Evolutionary conservation across 495 filamentous ascomycete genomes (phyloP).

Genomic region (Terfezia boudieri): DNA sequence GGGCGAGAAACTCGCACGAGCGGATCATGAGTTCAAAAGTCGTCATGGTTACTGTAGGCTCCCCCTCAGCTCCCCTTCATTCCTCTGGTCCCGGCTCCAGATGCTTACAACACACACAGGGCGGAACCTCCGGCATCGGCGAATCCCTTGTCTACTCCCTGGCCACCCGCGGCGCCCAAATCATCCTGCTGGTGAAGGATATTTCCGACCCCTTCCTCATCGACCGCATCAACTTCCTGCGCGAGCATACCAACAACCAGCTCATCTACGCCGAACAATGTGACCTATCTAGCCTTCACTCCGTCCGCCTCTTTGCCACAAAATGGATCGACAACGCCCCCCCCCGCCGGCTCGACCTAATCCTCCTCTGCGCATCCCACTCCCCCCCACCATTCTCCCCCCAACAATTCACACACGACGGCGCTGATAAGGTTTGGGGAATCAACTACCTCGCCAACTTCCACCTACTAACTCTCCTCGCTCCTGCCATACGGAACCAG

Average conservation of each 20-base stretch:
- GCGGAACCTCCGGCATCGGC: conserved; percentile 86
- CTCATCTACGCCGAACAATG: conserved; percentile 90
- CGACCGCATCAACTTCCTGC: conserved; percentile 79
- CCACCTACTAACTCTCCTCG: conserved; percentile 75
- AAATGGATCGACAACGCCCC: conserved; percentile 96
- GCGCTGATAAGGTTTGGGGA: conserved; percentile 73
- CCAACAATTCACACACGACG: conserved; percentile 40
- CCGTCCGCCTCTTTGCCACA: conserved; percentile 83
- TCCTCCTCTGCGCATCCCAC: conserved; percentile 65
- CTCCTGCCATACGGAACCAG: conserved; percentile 68
- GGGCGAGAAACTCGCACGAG: conserved; percentile 53
- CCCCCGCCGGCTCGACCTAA: conserved; percentile 74
- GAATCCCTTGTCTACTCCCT: conserved; percentile 49
- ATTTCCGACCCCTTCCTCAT: conserved; percentile 66
- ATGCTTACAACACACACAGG: conserved; percentile 26
- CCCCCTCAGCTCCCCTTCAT: not conserved
- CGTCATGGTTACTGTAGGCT: conserved; percentile 61
- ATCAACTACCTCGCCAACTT: conserved; percentile 92
- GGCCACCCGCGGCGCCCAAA: conserved; percentile 64
- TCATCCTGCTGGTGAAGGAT: conserved; percentile 73
- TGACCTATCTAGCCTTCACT: conserved; percentile 67
- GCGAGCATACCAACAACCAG: conserved; percentile 55
- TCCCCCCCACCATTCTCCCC: conserved; percentile 39
- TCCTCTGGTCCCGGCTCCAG: not conserved
- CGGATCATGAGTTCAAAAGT: conserved; percentile 81